Base-by-base conservation (phyloP, 2,329 filamentous ascomycete species). In the Fusarium cyanostomum region DNA sequence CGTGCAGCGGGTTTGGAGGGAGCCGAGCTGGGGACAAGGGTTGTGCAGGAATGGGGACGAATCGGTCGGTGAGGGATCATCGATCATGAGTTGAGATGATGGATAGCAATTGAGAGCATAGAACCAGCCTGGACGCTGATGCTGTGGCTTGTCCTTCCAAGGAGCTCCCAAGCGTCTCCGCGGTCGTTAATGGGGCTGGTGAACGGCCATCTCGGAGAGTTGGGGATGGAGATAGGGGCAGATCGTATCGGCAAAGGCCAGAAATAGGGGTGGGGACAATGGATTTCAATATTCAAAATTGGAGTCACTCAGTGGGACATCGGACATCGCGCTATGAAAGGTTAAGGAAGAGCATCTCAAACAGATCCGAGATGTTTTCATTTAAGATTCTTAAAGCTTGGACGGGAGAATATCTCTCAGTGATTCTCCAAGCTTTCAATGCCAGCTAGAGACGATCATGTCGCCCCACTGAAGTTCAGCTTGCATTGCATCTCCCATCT, bases 291-390 rank as follows among this genome's bases (percentile, higher is more conserved):
- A 7, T 13, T n/a, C 39, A 16, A 43, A 43, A 43, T 43, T 37
- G 45, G 24, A 31, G 46, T 38, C 34, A 16, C 11, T 49, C 15
- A 16, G 15, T 28, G 15, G 13, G 15, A 42, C 38, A 35, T n/a
- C 12, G 21, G 15, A 48, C 12, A n/a, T n/a, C n/a, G 6, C 21
- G 21, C 21, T 21, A 21, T 21, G 38, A 43, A 62, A 53, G 48
- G 46, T 45, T 55, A 16, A 50, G n/a, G 13, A 26, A 30, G n/a
- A 46, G 48, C 31, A 59, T 44, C 37, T 49, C 57, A 63, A 65
- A 65, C 62, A 35, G 62, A 65, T 35, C 48, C 62, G 62, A 65
- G 30, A 66, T 65, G 21, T 57, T 30, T 31, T 65, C 56, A 66
- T 64, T 52, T 52, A 13, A 62, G 39, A 33, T 30, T 15, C 39